Evolutionary conservation across 768 basidiomycete species (phyloP).

Genomic region (Suillus subaureus): DNA sequence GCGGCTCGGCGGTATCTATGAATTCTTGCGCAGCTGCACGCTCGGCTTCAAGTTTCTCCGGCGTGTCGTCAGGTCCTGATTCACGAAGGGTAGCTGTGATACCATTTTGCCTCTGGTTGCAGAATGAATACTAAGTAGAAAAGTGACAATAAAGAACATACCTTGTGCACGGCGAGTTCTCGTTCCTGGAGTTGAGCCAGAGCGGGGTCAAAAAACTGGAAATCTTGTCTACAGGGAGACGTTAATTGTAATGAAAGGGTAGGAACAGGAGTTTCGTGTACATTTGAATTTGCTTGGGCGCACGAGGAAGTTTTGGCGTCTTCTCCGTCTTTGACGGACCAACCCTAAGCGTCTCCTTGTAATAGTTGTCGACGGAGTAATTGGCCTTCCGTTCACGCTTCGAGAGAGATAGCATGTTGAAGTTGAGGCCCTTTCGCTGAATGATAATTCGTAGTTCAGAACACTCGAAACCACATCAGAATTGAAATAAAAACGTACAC

Average conservation of each 20-base stretch:
- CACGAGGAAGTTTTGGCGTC: slow-evolving; percentile 77
- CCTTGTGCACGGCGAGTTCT: slow-evolving; percentile 83
- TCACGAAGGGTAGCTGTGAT: slow-evolving; percentile 69
- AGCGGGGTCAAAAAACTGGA: slow-evolving; percentile 92
- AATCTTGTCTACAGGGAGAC: slow-evolving; percentile 69
- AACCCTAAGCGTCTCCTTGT: slow-evolving; percentile 86
- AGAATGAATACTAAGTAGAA: not conserved
- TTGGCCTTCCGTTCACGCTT: slow-evolving; percentile 94
- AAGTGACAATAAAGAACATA: slow-evolving; percentile 23
- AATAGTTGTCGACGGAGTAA: slow-evolving; percentile 94
- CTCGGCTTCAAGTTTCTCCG: slow-evolving; percentile 85
- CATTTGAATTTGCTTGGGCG: slow-evolving; percentile 88
- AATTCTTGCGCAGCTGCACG: slow-evolving; percentile 76
- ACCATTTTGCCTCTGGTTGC: slow-evolving; percentile 58
- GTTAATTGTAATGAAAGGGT: not conserved
- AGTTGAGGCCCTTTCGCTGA: slow-evolving; percentile 67
- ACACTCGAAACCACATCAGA: not conserved
- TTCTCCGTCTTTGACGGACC: slow-evolving; percentile 82
- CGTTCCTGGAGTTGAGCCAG: slow-evolving; percentile 83
- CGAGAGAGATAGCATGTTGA: slow-evolving; percentile 82
- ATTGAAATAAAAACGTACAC: slow-evolving; percentile 44
- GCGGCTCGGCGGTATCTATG: slow-evolving; percentile 91
- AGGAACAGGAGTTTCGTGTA: slow-evolving; percentile 37
- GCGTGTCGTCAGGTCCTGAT: slow-evolving; percentile 71
- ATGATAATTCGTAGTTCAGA: slow-evolving; percentile 5